Conservation (phyloP, 768 basidiomycete species). For the Polyporus arcularius region DNA sequence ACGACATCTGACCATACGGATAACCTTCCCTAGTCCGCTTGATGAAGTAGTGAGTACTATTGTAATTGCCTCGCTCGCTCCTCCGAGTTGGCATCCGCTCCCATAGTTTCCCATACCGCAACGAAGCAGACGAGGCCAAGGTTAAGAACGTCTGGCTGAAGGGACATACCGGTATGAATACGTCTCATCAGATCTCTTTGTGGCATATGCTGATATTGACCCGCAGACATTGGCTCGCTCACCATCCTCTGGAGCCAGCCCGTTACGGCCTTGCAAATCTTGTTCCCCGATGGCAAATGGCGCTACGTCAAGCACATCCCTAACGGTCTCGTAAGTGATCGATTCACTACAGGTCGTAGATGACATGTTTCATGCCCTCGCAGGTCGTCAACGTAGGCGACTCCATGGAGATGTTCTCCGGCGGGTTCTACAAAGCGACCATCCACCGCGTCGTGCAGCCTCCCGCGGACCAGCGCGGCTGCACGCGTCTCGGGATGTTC, state of each 20-base stretch:
- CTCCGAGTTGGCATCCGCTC: not conserved
- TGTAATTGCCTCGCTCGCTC: not conserved
- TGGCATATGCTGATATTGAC: not conserved
- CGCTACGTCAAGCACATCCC: conserved; percentile 37
- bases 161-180: conserved; percentile 34
- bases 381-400: conserved; percentile 44
- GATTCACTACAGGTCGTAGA: not conserved
- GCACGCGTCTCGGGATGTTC: conserved; percentile 36
- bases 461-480: conserved; percentile 34
- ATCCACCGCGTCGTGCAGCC: conserved; percentile 40
- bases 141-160: conserved; percentile 38
- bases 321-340: conserved; percentile 34
- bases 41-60: conserved; percentile 17
- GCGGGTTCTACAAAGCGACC: conserved; percentile 38
- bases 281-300: conserved; percentile 36
- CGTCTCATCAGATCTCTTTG: too few species aligned
- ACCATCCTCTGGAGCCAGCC: conserved; percentile 41
- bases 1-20: not conserved
- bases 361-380: not conserved
- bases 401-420: conserved; percentile 35
- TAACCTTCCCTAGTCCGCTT: conserved; percentile 29
- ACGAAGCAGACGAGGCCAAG: conserved; percentile 33
- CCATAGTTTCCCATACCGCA: conserved; percentile 31
- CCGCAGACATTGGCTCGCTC: conserved; percentile 34
- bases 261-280: conserved; percentile 36